Evolutionary conservation across 805 yeast species (phyloP).

Genomic region (Nakazawaea wyomingensis): DNA sequence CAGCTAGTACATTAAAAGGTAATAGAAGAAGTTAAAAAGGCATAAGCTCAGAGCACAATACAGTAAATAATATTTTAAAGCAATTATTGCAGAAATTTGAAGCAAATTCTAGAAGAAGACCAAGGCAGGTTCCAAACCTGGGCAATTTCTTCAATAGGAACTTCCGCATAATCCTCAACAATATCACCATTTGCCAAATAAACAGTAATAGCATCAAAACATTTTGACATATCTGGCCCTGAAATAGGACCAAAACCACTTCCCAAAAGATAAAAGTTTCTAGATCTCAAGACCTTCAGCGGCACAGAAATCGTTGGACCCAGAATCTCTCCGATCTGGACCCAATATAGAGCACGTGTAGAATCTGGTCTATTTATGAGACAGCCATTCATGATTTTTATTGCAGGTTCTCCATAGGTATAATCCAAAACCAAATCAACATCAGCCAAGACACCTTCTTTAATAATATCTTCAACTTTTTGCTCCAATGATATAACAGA

Average conservation of each 20-base stretch:
- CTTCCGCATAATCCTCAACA: neutral
- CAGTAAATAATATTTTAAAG: too few relatives aligned
- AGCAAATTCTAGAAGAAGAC: conserved; percentile 1
- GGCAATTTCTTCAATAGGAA: neutral
- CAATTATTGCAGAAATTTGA: neutral
- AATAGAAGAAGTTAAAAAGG: too few relatives aligned
- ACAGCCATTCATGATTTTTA: neutral
- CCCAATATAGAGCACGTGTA: neutral
- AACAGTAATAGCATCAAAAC: neutral
- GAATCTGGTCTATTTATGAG: neutral
- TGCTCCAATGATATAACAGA: neutral
- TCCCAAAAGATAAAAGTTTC: neutral
- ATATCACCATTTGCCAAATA: conserved; percentile 1
- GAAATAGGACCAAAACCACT: conserved; percentile 4
- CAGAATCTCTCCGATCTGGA: neutral
- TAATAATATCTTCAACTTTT: neutral
- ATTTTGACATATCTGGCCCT: neutral
- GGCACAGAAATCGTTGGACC: neutral
- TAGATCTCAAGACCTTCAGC: neutral
- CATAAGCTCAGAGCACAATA: too few relatives aligned
- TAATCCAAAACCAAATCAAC: conserved; percentile 5
- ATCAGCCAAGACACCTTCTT: neutral
- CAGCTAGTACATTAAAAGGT: too few relatives aligned
- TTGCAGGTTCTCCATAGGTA: conserved; percentile 1
- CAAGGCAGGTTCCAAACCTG: conserved; percentile 4